Percentiles rank a stretch among this genome's conserved stretches.
These are phyloP conservation scores for Sarocladiaceae sp. DNA, from an alignment of 2,329 filamentous ascomycete genomes.

Conservation along the genomic window DNA sequence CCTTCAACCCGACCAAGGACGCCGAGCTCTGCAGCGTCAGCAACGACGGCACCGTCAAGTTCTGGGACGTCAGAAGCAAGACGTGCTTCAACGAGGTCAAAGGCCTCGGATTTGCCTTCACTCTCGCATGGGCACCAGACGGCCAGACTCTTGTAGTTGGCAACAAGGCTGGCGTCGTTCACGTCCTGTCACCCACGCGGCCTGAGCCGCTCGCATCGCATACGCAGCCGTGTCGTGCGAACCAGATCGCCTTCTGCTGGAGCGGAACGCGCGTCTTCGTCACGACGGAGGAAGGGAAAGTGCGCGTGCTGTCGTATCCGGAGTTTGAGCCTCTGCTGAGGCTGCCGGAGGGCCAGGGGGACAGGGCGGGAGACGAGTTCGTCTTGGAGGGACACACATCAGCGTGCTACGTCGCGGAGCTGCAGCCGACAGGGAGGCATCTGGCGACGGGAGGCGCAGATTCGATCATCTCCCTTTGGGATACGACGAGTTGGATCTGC, in stretches of 20 bases:
- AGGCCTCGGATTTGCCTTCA: conserved; percentile 60
- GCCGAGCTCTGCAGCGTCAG: conserved; percentile 71
- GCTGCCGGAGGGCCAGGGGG: conserved; percentile 36
- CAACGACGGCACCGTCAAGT: conserved; percentile 65
- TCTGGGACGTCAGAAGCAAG: conserved; percentile 76
- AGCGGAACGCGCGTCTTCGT: conserved; percentile 63
- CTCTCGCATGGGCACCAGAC: conserved; percentile 67
- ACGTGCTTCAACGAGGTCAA: conserved; percentile 63
- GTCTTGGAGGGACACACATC: conserved; percentile 67
- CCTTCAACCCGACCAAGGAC: conserved; percentile 72
- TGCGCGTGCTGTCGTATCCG: conserved; percentile 65
- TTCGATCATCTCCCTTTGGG: conserved; percentile 70
- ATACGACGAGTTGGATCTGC: conserved; percentile 72
- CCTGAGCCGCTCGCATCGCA: conserved; percentile 50
- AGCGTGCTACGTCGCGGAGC: conserved; percentile 59
- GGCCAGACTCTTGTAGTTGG: conserved; percentile 65
- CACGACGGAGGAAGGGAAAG: conserved; percentile 64
- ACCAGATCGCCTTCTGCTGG: conserved; percentile 70
- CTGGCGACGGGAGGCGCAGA: conserved; percentile 72
- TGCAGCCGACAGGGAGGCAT: conserved; percentile 65
- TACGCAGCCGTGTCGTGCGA: conserved; percentile 59
- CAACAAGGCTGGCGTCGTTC: conserved; percentile 61
- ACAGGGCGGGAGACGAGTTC: conserved; percentile 42
- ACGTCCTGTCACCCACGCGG: conserved; percentile 54
- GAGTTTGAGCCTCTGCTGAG: conserved; percentile 50